A percentile compares a stretch with the other conserved stretches of the same genome.
These are phyloP conservation scores for Eremothecium sinecaudum DNA, from an alignment of 1,139 yeast species.

Conservation along the genomic window DNA sequence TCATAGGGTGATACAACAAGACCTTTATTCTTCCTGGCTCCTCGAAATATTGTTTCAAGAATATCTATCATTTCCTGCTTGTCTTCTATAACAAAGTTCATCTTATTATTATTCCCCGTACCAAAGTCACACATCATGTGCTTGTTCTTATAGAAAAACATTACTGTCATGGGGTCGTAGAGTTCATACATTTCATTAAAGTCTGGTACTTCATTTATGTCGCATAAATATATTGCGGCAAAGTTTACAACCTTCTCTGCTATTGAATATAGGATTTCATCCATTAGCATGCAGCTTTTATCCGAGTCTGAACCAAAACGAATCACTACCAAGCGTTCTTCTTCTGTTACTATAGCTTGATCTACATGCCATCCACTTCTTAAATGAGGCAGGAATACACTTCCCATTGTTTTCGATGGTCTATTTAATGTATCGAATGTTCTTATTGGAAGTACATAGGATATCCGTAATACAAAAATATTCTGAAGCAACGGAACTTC, in stretches of 20 bases:
- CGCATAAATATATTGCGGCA: conserved; percentile 82
- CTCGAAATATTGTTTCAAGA: conserved; percentile 79
- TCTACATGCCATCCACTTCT: conserved; percentile 95
- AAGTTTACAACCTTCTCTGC: conserved; percentile 82
- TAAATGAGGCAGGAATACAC: conserved; percentile 79
- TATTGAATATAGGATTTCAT: conserved; percentile 67
- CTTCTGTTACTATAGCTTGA: conserved; percentile 81
- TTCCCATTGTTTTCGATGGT: conserved; percentile 48
- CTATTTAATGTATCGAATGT: not conserved
- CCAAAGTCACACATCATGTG: conserved; percentile 99
- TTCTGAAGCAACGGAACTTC: too few species aligned
- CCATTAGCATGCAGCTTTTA: conserved; percentile 80
- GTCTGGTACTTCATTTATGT: conserved; percentile 81
- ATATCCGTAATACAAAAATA: too few species aligned
- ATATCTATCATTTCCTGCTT: conserved; percentile 89
- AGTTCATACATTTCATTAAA: conserved; percentile 90
- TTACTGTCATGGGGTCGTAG: conserved; percentile 80
- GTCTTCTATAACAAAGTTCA: conserved; percentile 69
- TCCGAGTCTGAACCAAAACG: conserved; percentile 78
- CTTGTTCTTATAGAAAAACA: conserved; percentile 89
- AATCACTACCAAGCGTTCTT: conserved; percentile 75
- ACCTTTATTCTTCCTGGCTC: conserved; percentile 90
- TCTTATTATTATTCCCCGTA: conserved; percentile 91
- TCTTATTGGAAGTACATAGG: not conserved
- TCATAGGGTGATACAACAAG: conserved; percentile 68